A percentile compares a stretch with the other conserved stretches of the same genome.
Conservation (phyloP, 2,329 filamentous ascomycete species). For the Paecilomyces niveus region DNA sequence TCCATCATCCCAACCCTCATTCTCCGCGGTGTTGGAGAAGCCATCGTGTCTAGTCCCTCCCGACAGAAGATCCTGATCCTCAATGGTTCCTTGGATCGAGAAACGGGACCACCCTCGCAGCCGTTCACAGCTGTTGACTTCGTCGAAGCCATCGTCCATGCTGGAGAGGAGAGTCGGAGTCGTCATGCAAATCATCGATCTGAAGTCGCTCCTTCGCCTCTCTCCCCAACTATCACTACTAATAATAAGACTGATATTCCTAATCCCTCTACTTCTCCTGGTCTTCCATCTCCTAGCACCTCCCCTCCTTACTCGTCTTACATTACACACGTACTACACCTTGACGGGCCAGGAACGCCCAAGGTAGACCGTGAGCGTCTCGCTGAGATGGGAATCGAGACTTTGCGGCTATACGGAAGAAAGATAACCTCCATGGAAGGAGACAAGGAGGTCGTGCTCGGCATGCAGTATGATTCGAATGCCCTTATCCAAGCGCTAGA, state of each 20-base stretch:
- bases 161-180: slow-evolving; percentile 61
- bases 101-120: slow-evolving; percentile 63
- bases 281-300: slow-evolving; percentile 2
- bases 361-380: slow-evolving; percentile 61
- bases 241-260: background rate
- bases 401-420: slow-evolving; percentile 68
- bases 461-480: slow-evolving; percentile 66
- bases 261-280: background rate
- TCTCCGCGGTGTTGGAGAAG: slow-evolving; percentile 65
- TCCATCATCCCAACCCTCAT: slow-evolving; percentile 79
- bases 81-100: slow-evolving; percentile 77
- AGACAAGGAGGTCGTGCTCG: slow-evolving; percentile 42
- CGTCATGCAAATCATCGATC: slow-evolving; percentile 15
- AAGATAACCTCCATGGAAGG: slow-evolving; percentile 39
- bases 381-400: slow-evolving; percentile 63
- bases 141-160: slow-evolving; percentile 68
- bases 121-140: slow-evolving; percentile 75
- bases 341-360: slow-evolving; percentile 65
- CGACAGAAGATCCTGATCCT: slow-evolving; percentile 73
- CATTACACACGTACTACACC: slow-evolving; percentile 75
- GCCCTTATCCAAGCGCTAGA: slow-evolving; percentile 69
- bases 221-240: slow-evolving; percentile 4
- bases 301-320: slow-evolving; percentile 55
- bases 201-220: slow-evolving; percentile 1
- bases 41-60: slow-evolving; percentile 46